A percentile compares a stretch with the other conserved stretches of the same genome.
phyloP scores from a whole-genome alignment of 2,329 filamentous ascomycete genomes.

The Ceratocystis cacaofunesta region DNA sequence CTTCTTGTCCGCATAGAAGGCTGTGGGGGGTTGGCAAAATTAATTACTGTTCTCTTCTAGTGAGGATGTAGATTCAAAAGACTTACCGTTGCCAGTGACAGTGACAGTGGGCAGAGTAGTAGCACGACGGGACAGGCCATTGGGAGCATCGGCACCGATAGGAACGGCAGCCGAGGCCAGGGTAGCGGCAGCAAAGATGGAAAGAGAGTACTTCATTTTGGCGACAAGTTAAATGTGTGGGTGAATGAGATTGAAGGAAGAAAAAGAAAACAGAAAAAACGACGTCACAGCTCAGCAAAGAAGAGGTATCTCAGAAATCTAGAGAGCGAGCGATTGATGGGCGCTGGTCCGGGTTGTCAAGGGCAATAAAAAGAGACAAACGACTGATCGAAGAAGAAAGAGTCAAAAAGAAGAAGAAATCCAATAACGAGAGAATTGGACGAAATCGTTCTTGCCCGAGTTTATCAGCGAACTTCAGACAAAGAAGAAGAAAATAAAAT shows the following conservation, averaged over 20 bases:
- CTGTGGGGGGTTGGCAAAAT: constrained; percentile 23
- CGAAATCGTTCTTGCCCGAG: constrained; percentile 18
- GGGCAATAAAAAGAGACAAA: neutral
- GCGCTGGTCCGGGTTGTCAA: neutral
- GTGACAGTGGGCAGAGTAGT: constrained; percentile 35
- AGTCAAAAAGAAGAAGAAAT: constrained; percentile 20
- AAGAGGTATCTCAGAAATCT: constrained; percentile 10
- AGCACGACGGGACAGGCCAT: constrained; percentile 35
- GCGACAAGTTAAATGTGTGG: constrained; percentile 9
- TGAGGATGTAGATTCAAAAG: neutral
- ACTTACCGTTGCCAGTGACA: constrained; percentile 42
- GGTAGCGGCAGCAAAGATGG: constrained; percentile 30
- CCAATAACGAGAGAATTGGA: constrained; percentile 28
- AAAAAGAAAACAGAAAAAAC: constrained; percentile 4
- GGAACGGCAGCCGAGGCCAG: constrained; percentile 32
- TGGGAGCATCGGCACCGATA: constrained; percentile 36
- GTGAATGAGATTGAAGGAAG: neutral
- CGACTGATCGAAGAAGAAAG: constrained; percentile 9
- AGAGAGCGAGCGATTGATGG: constrained; percentile 14
- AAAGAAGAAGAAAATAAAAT: neutral
- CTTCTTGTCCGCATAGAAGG: constrained; percentile 38
- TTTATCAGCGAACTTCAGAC: neutral
- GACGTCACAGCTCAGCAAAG: constrained; percentile 16
- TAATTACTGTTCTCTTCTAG: neutral
- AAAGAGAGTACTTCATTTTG: constrained; percentile 16